Evolutionary conservation across 2,329 filamentous ascomycete species (phyloP), one percentile per base, ranked within the genome.

Genomic region (Hortaea werneckii): DNA sequence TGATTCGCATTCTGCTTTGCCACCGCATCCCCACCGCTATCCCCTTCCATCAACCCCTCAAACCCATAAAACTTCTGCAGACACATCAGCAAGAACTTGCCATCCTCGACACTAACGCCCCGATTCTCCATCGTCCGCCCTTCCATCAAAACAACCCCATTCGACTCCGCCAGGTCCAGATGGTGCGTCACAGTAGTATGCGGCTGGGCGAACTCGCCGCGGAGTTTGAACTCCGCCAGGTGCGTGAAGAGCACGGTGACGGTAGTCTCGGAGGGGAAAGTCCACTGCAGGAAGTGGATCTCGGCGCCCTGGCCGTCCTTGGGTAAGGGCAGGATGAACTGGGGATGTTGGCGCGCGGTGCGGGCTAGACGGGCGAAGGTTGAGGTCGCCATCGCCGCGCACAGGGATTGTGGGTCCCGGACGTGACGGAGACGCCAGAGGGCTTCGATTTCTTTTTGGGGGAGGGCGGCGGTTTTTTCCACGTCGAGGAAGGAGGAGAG

Each of bases 201-300:
- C 40, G 92, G 89, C 65, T 84, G 80, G 39, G 87, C 87, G 61
- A 81, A 98, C 65, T 95, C 86, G 43, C 89, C 89, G 43, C 90
- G 77, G 47, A 87, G 70, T 73, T 96, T 95, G 71, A 85, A 98
- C 64, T 95, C 87, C 11, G 87, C 90, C 29, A 98, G 75, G 60
- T 92, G 85, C 0, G 92, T 98, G 69, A 98, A 96, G 30, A 98
- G 80, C 5, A 96, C 69, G 29, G 69, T 77, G 0, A 69, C 67
- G 1, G 72, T 74, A 1, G 74, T 67, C 2, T 74, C 71, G 0
- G 80, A 75, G 49, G 94, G 89, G 67, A 95, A 95, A 0, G 85
- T 85, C 87, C 94, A 98, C 67, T 98, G 90, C 51, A 98, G 68
- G 66, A 94, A 95, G 68, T 98, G 92, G 40, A 98, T 88, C 66